Evolutionary conservation across 2,329 filamentous ascomycete species (phyloP), one percentile per base, ranked within the genome.

Genomic region (Penicillium sp.): DNA sequence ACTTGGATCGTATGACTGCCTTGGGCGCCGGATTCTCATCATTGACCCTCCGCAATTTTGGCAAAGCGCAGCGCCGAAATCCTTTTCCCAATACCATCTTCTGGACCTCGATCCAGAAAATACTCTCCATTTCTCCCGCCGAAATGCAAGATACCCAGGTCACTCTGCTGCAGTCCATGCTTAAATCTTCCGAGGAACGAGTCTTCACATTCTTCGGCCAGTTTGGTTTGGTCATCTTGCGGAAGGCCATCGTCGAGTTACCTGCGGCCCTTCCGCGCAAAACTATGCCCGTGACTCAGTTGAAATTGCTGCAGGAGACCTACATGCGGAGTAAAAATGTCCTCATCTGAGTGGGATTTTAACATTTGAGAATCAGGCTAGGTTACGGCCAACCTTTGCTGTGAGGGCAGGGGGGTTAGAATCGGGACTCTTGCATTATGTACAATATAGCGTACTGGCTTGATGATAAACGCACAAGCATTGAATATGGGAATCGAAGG

Each of bases 21-120:
- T 77, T 96, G 0, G 90, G 85, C 1, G 87, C 88, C 3, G 92
- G 92, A 0, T 99, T 88, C 66, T 89, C 91, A 0, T 84, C 92
- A 1, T 79, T 97, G 33, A 84, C 90, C 1, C 77, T 96, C 8
- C 85, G 92, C 43, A 90, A 95, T 68, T 96, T 95, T 66, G 83
- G 82, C 56, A 86, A 82, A 57, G 82, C 85, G 1, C 76, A 78
- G 35, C 85, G 85, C 57, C 77, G 76, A 41, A 92, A 92, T 61
- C 91, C 87, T 0, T 94, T 83, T 72, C 91, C 87, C 4, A 89
- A 88, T 44, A 80, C 79, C 0, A 80, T 92, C 50, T 97, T 94
- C 76, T 99, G 94, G 94, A 80, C 78, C 33, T 81, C 87, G 0
- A 76, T 97, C 50, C 84, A 90, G 0, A 79, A 79, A 39, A 89